Percentiles rank a stretch among this genome's conserved stretches.
phyloP scores from a whole-genome alignment of 305 asterid genomes.

The Fraxinus platypoda region DNA sequence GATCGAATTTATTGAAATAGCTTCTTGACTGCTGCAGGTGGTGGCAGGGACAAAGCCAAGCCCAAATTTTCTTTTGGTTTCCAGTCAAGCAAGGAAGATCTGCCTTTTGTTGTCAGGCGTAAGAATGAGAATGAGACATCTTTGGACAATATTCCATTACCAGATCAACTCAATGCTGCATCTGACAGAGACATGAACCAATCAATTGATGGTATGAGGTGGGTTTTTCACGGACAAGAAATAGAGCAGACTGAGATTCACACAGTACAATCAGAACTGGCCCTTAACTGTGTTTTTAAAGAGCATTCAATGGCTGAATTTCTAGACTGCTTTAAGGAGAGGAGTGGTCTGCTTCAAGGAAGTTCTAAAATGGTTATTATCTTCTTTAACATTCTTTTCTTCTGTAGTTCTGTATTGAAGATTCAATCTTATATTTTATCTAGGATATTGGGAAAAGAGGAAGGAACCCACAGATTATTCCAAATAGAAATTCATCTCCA shows the following conservation, averaged over 20 bases:
- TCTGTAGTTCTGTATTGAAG: constrained; percentile 13
- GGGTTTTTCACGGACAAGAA: constrained; percentile 36
- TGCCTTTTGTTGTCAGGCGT: constrained; percentile 33
- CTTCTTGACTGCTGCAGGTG: constrained; percentile 39
- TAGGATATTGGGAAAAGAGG: constrained; percentile 41
- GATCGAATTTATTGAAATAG: neutral
- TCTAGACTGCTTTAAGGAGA: constrained; percentile 55
- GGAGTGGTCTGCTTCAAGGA: constrained; percentile 37
- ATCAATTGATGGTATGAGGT: constrained; percentile 19
- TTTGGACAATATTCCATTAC: constrained; percentile 25
- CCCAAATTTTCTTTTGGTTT: constrained; percentile 43
- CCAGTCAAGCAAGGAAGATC: constrained; percentile 37
- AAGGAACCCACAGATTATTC: constrained; percentile 25
- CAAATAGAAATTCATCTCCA: constrained; percentile 28
- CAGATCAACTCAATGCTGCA: constrained; percentile 25
- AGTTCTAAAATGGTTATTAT: constrained; percentile 49
- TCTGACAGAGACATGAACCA: constrained; percentile 33
- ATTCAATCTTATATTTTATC: constrained; percentile 11
- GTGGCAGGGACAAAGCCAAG: constrained; percentile 48
- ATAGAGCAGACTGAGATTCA: constrained; percentile 28
- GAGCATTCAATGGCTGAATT: constrained; percentile 68
- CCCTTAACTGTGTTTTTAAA: constrained; percentile 29
- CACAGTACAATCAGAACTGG: constrained; percentile 35
- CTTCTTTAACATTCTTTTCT: constrained; percentile 22
- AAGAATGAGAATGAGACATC: constrained; percentile 31